phyloP scores from a whole-genome alignment of 108 stramenopile genomes.

The Halocafeteria seosinensis region DNA sequence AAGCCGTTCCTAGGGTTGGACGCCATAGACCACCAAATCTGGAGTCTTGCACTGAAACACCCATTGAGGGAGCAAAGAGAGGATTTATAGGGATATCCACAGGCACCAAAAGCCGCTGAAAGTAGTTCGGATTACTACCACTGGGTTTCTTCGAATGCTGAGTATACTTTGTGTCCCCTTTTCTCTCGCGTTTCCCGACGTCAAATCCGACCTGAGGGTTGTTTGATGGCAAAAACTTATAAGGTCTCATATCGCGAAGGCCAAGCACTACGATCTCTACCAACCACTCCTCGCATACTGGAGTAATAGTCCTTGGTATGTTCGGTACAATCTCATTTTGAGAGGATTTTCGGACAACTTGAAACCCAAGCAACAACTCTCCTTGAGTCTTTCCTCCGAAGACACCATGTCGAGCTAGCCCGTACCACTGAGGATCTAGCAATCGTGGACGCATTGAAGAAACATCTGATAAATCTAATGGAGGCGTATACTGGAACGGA shows the following conservation, averaged over 20 bases:
- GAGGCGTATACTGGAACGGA: no score
- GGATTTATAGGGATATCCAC: constrained; percentile 23
- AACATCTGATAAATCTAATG: no score
- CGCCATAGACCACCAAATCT: constrained; percentile 24
- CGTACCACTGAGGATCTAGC: constrained; percentile 17
- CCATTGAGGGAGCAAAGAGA: constrained; percentile 26
- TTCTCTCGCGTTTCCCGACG: constrained; percentile 8
- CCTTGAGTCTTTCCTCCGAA: constrained; percentile 19
- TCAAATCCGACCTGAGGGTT: constrained; percentile 26
- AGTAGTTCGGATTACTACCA: constrained; percentile 33
- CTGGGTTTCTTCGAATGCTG: constrained; percentile 20
- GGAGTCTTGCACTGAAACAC: constrained; percentile 20
- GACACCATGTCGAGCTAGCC: constrained; percentile 16
- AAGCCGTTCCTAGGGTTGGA: constrained; percentile 25
- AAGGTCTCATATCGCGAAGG: constrained; percentile 25
- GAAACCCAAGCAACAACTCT: constrained; percentile 20
- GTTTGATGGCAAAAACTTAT: constrained; percentile 14
- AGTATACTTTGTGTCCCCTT: background rate
- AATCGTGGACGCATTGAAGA: background rate
- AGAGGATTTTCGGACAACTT: constrained; percentile 17
- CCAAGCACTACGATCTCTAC: constrained; percentile 29
- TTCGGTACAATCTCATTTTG: background rate
- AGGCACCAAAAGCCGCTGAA: constrained; percentile 20
- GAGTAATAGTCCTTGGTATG: constrained; percentile 11
- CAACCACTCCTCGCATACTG: constrained; percentile 9